Evolutionary conservation across 805 yeast species (phyloP), one percentile per base, ranked within the genome.

Genomic region (Kuraishia floccosa): DNA sequence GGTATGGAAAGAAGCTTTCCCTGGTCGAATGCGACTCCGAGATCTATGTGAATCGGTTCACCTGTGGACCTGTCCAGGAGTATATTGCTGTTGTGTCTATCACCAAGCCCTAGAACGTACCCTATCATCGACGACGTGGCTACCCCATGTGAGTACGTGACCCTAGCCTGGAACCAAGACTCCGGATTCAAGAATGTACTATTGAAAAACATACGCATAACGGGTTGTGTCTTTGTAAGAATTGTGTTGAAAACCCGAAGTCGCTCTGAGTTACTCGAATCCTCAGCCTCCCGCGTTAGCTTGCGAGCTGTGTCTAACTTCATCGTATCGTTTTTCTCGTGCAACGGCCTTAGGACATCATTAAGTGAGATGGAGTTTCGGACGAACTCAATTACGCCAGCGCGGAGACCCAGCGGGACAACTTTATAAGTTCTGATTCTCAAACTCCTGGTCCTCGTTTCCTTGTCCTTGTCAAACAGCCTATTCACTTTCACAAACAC

Each of bases 11-110:
- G 58, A 10, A 75, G 55, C 42, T 70, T 76, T 1, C 97, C 98
- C 45, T 86, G 96, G 50, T 91, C 98, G 58, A 91, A 91, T 0
- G 97, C 93, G 27, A 91, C 87, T 0, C 98, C 99, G 12, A 91
- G 58, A 52, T 91, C 99, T 41, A 91, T 93, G 49, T 93, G 98
- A 17, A 91, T 76, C 0, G 96, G 94, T 43, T 87, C 96, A 0
- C 97, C 97, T 0, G 83, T 67, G n/a, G 50, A 46, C 30, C 64
- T 63, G 50, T 91, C 96, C n/a, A 91, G 47, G 28, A 91, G 53
- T 24, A 91, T 78, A 49, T 91, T 91, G 50, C 86, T 86, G 49
- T 94, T 72, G 52, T 91, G 99, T 18, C 99, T 62, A 50, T 91
- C 99, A 5, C 99, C 99, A 5, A 91, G 63, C 0, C 99, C 99